Base-by-base conservation (phyloP, 352 stramenopile genomes). In the Phytopythium sindhum region DNA sequence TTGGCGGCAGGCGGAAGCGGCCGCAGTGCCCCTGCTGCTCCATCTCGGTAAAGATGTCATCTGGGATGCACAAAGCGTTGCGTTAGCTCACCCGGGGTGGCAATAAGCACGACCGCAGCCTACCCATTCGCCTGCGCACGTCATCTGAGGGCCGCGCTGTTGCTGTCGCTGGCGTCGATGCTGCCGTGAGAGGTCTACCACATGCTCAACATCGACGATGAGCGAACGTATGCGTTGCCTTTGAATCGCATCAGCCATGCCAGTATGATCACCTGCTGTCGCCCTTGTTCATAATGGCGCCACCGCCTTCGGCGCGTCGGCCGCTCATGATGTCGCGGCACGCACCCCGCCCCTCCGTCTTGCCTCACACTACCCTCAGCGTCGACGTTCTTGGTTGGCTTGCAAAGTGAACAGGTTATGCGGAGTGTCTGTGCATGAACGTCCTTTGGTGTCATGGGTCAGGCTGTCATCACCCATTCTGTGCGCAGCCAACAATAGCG, bases 21-120 rank as follows among this genome's bases (percentile, higher is more conserved):
- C 84, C 81, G 26, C 64, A 69, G 31, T 70, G 70, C 56, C 70
- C 80, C 39, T 72, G 79, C 41, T 70, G 68, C 53, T 90, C 73
- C 65, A 91, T 89, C 65, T 93, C 85, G 15, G 55, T 58, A 54
- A 89, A 93, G 29, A 93, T 84, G 53, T 93, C 81, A 44, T 80
- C 77, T 84, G 26, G 11, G 21, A 53, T 21, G 41, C n/a, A 23
- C 29, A 44, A 23, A 24, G 21, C 47, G 8, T 3, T 17, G 11
- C n/a, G 15, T 61, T 14, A 61, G 61, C 4, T 4, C 9, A 57
- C 8, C 23, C 9, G 11, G 14, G 37, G 12, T 58, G 48, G 35
- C 35, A 44, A 6, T 29, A 23, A 33, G 10, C 41, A 56, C 35
- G 1, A 15, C 8, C 9, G 39, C 5, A 8, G 33, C 64, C 15